phyloP scores from a whole-genome alignment of 768 basidiomycete species.

The Hortiboletus campestris region DNA sequence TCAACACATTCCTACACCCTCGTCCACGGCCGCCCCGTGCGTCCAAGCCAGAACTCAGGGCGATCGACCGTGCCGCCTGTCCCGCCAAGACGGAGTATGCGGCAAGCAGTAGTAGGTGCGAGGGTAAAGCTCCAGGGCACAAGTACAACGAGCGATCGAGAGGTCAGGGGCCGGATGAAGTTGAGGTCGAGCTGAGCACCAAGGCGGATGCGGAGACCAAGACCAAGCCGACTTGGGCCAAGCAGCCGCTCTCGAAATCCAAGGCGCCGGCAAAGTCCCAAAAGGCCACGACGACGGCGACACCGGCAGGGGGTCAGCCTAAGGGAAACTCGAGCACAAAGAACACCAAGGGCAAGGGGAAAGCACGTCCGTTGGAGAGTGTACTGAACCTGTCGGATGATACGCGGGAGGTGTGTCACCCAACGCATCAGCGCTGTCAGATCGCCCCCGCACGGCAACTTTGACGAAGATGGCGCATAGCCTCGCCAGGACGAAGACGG shows the following conservation, averaged over 20 bases:
- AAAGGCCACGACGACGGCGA: constrained; percentile 4
- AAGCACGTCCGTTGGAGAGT: constrained; percentile 20
- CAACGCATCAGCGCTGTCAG: too few species aligned
- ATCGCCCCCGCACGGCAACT: constrained; percentile 21
- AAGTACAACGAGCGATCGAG: constrained; percentile 2
- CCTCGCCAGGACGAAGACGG: too few species aligned
- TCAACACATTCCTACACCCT: constrained; percentile 27
- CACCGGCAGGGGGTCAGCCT: constrained; percentile 19
- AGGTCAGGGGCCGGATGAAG: constrained; percentile 16
- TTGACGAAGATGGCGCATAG: too few species aligned
- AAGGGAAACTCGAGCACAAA: constrained; percentile 14
- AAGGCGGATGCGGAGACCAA: constrained; percentile 8
- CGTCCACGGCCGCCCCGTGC: constrained; percentile 18
- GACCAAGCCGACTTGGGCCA: constrained; percentile 3
- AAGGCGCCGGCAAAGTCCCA: constrained; percentile 8
- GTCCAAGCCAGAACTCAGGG: constrained; percentile 1
- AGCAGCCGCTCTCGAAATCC: constrained; percentile 12
- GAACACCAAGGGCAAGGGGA: constrained; percentile 26
- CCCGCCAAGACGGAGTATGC: constrained; percentile 25
- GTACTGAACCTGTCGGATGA: constrained; percentile 31
- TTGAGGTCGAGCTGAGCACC: constrained; percentile 16
- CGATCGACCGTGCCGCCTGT: constrained; percentile 17
- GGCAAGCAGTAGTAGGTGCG: constrained; percentile 22
- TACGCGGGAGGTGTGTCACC: too few species aligned
- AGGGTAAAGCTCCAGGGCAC: constrained; percentile 6